Evolutionary conservation across 2,329 filamentous ascomycete species (phyloP).

Genomic region (Aspergillus hiratsukae): DNA sequence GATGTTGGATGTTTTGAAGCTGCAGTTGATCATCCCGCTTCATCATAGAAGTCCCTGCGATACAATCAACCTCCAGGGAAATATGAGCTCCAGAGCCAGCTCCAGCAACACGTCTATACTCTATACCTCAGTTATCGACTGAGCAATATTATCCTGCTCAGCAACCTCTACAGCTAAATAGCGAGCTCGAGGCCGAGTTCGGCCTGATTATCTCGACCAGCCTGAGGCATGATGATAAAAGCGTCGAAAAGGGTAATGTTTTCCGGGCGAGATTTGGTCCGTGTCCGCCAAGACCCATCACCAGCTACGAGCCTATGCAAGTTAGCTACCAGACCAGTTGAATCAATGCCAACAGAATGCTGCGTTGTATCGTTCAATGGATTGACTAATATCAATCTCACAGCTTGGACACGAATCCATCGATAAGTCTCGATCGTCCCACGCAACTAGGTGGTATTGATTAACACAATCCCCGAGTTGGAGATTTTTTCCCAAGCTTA

Average conservation of each 20-base stretch:
- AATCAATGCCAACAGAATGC: neutral
- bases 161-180: neutral
- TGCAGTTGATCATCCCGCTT: neutral
- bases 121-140: neutral
- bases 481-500: neutral
- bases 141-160: neutral
- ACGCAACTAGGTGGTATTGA: neutral
- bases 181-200: neutral
- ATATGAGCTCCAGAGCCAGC: neutral
- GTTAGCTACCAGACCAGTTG: neutral
- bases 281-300: neutral
- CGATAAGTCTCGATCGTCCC: neutral
- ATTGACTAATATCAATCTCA: too few species aligned
- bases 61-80: neutral
- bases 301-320: neutral
- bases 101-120: neutral
- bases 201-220: neutral
- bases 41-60: neutral
- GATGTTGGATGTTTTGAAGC: neutral
- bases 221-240: slow-evolving; percentile 9
- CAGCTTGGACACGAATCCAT: neutral
- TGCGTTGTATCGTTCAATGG: neutral
- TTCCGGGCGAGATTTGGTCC: slow-evolving; percentile 10
- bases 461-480: neutral
- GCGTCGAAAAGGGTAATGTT: slow-evolving; percentile 17